Conservation (phyloP, 192 early-diverging fungal species). For the Physocladia obscura region DNA sequence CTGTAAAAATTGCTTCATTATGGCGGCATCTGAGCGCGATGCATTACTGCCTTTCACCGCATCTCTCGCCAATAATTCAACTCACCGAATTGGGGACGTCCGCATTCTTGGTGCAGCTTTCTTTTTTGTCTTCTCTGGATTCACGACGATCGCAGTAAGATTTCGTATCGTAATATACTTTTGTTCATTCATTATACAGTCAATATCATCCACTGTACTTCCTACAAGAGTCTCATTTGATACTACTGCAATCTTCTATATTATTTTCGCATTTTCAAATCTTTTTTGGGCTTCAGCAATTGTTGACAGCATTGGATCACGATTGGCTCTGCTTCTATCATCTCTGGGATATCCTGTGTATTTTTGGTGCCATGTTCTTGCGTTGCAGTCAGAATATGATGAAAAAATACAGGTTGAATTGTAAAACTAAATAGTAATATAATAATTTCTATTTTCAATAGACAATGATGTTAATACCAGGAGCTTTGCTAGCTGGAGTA, state of each 20-base stretch:
- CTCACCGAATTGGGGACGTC: constrained; percentile 9
- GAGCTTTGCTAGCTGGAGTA: constrained; percentile 9
- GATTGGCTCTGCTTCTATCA: constrained; percentile 3
- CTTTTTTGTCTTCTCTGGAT: constrained; percentile 21
- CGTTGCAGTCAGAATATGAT: neutral
- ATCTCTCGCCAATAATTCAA: neutral
- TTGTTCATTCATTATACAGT: neutral
- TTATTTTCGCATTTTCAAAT: constrained; percentile 14
- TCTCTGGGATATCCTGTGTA: constrained; percentile 6
- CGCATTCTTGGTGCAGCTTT: constrained; percentile 10
- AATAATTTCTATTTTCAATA: neutral
- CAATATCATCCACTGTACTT: constrained; percentile 16
- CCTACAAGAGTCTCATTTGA: constrained; percentile 3
- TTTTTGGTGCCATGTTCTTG: neutral
- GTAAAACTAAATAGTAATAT: neutral
- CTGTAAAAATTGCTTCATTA: neutral
- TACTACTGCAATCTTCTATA: constrained; percentile 6
- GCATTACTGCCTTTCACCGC: too few species aligned
- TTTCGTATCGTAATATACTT: neutral
- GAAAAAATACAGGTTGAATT: neutral
- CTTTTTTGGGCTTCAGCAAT: constrained; percentile 15
- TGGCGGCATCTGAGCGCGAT: neutral
- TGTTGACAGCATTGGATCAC: constrained; percentile 22
- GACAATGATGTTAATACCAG: constrained; percentile 13
- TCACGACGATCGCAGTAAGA: neutral